phyloP scores from a whole-genome alignment of 2,329 filamentous ascomycete genomes.

The Ceratocystis destructans region DNA sequence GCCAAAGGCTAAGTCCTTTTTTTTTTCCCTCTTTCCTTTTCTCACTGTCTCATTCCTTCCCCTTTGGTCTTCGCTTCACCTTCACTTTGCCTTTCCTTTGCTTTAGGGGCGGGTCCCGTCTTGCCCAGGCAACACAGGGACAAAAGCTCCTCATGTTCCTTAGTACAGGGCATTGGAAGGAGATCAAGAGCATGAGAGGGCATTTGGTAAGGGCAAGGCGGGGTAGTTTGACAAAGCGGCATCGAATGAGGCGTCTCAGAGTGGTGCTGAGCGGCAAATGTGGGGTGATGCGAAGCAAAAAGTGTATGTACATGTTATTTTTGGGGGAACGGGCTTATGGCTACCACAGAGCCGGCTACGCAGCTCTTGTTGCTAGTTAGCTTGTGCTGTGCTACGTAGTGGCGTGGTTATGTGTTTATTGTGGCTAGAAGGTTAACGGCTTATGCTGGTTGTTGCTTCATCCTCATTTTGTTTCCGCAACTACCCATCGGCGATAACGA shows the following conservation, averaged over 20 bases:
- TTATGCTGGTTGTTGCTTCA: not conserved
- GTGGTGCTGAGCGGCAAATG: constrained; percentile 10
- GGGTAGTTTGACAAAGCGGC: constrained; percentile 7
- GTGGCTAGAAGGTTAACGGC: not conserved
- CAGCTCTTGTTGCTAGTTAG: too few species aligned
- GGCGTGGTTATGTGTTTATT: not conserved
- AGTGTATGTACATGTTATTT: constrained; percentile 6
- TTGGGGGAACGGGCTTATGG: not conserved
- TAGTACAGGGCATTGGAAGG: not conserved
- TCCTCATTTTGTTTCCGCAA: too few species aligned
- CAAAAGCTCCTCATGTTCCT: constrained; percentile 2
- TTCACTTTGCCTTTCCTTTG: too few species aligned
- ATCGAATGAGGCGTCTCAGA: constrained; percentile 12
- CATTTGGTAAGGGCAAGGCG: constrained; percentile 2
- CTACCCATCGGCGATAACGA: too few species aligned
- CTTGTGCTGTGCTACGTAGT: not conserved
- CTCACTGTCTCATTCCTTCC: not conserved
- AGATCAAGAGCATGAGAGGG: not conserved
- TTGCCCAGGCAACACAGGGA: not conserved
- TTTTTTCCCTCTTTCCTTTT: not conserved
- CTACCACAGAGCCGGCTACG: not conserved
- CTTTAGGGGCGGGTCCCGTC: too few species aligned
- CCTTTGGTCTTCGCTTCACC: not conserved
- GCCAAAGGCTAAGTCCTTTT: not conserved
- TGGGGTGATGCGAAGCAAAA: constrained; percentile 9